Percentiles rank a stretch among this genome's conserved stretches.
Evolutionary conservation across 169 alveolate species (phyloP).

Genomic region (Plasmodium reichenowi): DNA sequence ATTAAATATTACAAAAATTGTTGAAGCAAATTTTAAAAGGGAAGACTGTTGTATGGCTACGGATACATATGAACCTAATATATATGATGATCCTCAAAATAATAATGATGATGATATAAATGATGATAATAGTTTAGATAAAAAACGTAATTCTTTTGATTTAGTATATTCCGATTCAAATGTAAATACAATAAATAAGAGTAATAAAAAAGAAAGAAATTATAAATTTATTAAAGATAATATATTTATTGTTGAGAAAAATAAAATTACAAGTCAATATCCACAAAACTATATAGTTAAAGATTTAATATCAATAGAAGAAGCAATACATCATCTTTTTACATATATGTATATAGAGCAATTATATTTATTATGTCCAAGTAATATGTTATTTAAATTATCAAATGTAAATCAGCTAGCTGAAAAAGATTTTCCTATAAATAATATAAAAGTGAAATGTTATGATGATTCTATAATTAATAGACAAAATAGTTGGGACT

Average conservation of each 20-base stretch:
- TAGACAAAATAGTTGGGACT: slow-evolving; percentile 59
- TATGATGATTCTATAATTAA: slow-evolving; percentile 12
- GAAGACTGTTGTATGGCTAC: background rate
- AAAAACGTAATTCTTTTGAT: slow-evolving; percentile 19
- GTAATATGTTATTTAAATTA: slow-evolving; percentile 39
- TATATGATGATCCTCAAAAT: background rate
- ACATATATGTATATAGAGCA: slow-evolving; percentile 76
- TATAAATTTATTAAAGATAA: slow-evolving; percentile 55
- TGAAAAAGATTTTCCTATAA: slow-evolving; percentile 7
- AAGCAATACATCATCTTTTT: slow-evolving; percentile 67
- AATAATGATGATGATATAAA: background rate
- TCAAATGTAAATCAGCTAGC: slow-evolving; percentile 10
- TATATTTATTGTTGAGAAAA: slow-evolving; percentile 38
- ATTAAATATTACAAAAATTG: background rate
- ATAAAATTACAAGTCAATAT: slow-evolving; percentile 35
- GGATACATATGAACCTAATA: slow-evolving; percentile 1
- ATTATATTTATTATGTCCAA: slow-evolving; percentile 57
- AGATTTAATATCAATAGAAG: slow-evolving; percentile 64
- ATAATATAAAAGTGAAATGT: background rate
- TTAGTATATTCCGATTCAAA: slow-evolving; percentile 47
- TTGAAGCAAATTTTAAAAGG: slow-evolving; percentile 2
- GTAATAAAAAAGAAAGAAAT: slow-evolving; percentile 59
- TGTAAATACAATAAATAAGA: slow-evolving; percentile 46
- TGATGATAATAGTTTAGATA: background rate
- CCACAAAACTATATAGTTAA: slow-evolving; percentile 46